Evolutionary conservation across 2,329 filamentous ascomycete genomes (phyloP), one percentile per base, ranked within the genome.

Genomic region (Xylaria sp.): DNA sequence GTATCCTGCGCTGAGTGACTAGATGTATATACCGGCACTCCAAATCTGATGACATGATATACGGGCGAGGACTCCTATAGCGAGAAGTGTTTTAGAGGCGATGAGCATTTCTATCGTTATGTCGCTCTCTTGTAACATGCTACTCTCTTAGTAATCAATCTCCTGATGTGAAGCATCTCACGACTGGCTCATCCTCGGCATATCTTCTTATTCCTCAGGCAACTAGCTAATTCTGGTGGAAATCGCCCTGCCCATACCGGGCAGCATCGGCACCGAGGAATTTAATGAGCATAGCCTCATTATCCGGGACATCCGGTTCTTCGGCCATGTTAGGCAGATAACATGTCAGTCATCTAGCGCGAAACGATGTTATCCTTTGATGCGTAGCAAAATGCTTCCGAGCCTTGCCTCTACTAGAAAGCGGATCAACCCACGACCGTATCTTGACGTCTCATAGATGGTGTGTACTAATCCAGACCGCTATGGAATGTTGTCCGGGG

Each of bases 361-460:
- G 28, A 25, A 20, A 34, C 51, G 6, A 34, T 32, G 51, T 2
- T n/a, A 39, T 56, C 18, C 9, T 8, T 54, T 34, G 32, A 7
- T 23, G 8, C n/a, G 23, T 10, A 41, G 28, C 20, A 28, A 58
- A 58, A 23, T 25, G 34, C 50, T 55, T 54, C 34, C 46, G 37
- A 46, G 12, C 28, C 20, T 41, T 37, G 32, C 41, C 41, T 10
- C 28, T 39, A 25, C 20, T 51, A 58, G 54, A 28, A 51, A 51
- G n/a, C 13, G 28, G n/a, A 48, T 32, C 41, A 64, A 39, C 1
- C 44, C 23, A 48, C 60, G 37, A 39, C 41, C 52, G 62, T 57
- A 64, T 64, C n/a, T 50, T 50, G 52, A 64, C 61, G 39, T 57
- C 51, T 64, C 61, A 64, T 28, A 57, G 34, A 37, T 37, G 10